These are phyloP conservation scores for Wickerhamomyces sydowiorum DNA, from an alignment of 805 yeast genomes.

Conservation along the genomic window DNA sequence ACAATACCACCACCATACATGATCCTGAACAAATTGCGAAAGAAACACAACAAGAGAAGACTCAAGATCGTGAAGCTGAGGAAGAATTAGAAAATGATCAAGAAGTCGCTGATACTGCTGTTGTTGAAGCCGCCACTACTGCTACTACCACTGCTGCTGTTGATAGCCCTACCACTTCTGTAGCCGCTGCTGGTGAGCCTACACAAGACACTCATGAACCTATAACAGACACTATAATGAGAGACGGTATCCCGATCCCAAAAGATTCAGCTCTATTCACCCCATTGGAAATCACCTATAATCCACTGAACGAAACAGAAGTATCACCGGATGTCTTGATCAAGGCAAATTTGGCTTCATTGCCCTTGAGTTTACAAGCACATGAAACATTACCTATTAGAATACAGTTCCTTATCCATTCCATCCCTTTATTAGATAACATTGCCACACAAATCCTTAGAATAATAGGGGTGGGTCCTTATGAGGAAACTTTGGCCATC, in stretches of 20 bases:
- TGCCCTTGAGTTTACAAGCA: constrained; percentile 54
- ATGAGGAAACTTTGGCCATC: constrained; percentile 66
- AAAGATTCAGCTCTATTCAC: constrained; percentile 14
- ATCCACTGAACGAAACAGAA: constrained; percentile 13
- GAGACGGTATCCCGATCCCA: constrained; percentile 18
- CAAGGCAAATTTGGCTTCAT: constrained; percentile 50
- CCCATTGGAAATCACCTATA: constrained; percentile 1
- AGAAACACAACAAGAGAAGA: not conserved
- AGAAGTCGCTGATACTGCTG: not conserved
- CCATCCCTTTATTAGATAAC: constrained; percentile 75
- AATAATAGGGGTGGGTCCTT: constrained; percentile 65
- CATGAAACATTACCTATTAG: constrained; percentile 45
- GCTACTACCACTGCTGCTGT: not conserved
- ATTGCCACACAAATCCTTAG: constrained; percentile 76
- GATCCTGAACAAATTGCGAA: not conserved
- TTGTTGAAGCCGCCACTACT: not conserved
- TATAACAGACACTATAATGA: constrained; percentile 2
- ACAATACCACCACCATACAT: too few species aligned
- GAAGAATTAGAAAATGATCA: not conserved
- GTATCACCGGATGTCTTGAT: constrained; percentile 16
- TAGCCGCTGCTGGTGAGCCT: not conserved
- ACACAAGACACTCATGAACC: not conserved
- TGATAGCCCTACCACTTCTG: not conserved
- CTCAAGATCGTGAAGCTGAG: not conserved
- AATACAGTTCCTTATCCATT: constrained; percentile 57